Conservation (phyloP, 768 basidiomycete species). For the Hygrophoropsis aurantiaca region DNA sequence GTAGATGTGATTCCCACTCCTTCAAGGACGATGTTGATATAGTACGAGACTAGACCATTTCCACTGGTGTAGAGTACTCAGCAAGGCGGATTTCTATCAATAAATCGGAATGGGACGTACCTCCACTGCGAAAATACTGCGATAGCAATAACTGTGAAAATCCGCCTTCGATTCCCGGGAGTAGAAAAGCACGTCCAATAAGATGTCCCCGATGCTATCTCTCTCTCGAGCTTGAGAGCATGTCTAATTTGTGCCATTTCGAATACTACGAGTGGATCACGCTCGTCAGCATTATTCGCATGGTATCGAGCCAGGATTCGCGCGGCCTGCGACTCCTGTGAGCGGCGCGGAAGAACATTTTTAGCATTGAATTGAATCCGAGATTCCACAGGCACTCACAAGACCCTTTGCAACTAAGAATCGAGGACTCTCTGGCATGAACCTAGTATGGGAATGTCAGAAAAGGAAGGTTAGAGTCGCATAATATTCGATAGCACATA, state of each 20-base stretch:
- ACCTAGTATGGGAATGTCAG: conserved; percentile 35
- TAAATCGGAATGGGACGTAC: conserved; percentile 27
- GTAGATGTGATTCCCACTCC: conserved; percentile 59
- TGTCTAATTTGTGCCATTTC: conserved; percentile 68
- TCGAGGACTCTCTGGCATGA: conserved; percentile 68
- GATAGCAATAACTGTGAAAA: conserved; percentile 66
- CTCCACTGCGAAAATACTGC: conserved; percentile 78
- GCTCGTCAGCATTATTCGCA: conserved; percentile 56
- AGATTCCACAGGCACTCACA: conserved; percentile 31
- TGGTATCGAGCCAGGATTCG: conserved; percentile 70
- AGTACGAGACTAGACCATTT: conserved; percentile 72
- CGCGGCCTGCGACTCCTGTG: conserved; percentile 57
- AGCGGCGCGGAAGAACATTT: background rate
- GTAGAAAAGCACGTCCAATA: conserved; percentile 56
- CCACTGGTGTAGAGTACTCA: conserved; percentile 40
- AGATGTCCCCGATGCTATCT: conserved; percentile 46
- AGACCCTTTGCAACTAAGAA: conserved; percentile 62
- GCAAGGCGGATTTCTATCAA: background rate
- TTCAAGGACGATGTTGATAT: conserved; percentile 67
- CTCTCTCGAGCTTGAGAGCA: conserved; percentile 62
- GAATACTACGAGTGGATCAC: conserved; percentile 53
- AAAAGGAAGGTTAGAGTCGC: background rate
- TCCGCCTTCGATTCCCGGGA: conserved; percentile 65
- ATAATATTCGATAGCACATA: conserved; percentile 18
- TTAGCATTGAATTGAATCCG: background rate